A percentile compares a stretch with the other conserved stretches of the same genome.
Conservation (phyloP, 257 asterid species). For the Osmanthus fragrans region DNA sequence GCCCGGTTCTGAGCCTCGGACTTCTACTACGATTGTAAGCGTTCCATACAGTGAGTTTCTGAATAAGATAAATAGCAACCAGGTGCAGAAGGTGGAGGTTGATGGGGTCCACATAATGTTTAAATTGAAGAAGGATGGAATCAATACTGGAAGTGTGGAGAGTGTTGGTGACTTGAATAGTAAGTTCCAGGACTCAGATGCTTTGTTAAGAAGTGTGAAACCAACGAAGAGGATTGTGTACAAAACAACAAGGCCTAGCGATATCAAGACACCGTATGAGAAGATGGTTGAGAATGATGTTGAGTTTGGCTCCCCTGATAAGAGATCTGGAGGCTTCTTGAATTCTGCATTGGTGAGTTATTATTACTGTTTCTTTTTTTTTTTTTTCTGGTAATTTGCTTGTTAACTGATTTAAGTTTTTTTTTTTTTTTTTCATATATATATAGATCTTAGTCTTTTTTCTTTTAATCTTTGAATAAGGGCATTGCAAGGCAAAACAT, state of each 20-base stretch:
- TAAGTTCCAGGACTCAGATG: slow-evolving; percentile 80
- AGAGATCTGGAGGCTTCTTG: slow-evolving; percentile 95
- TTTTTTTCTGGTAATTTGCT: slow-evolving; percentile 3
- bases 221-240: slow-evolving; percentile 82
- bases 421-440: not conserved
- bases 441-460: not conserved
- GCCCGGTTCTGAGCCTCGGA: slow-evolving; percentile 85
- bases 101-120: slow-evolving; percentile 97
- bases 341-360: slow-evolving; percentile 92
- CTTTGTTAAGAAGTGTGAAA: slow-evolving; percentile 54
- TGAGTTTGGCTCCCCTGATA: slow-evolving; percentile 96
- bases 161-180: slow-evolving; percentile 44
- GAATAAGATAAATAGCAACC: slow-evolving; percentile 69
- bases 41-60: slow-evolving; percentile 92
- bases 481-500: not conserved
- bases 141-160: slow-evolving; percentile 41
- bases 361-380: slow-evolving; percentile 18
- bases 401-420: not conserved
- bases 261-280: slow-evolving; percentile 90
- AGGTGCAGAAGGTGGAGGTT: slow-evolving; percentile 93
- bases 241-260: slow-evolving; percentile 84
- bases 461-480: not conserved
- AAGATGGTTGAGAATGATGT: slow-evolving; percentile 95
- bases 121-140: slow-evolving; percentile 68
- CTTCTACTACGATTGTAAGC: slow-evolving; percentile 62